Percentiles rank a stretch among this genome's conserved stretches.
phyloP scores from a whole-genome alignment of 2,329 filamentous ascomycete species.

The Cordyceps fumosorosea region DNA sequence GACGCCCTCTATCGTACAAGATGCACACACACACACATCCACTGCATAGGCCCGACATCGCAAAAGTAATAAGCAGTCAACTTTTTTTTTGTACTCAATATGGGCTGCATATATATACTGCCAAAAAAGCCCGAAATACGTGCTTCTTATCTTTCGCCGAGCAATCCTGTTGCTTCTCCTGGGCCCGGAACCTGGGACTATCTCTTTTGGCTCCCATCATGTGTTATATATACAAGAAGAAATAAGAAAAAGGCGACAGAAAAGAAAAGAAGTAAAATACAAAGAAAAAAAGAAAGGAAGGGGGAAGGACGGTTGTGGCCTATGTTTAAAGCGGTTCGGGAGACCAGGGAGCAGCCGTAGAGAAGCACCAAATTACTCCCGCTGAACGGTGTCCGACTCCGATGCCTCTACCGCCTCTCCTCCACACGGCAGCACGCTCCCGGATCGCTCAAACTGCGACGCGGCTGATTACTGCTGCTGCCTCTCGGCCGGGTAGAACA shows the following conservation, averaged over 20 bases:
- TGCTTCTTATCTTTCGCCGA: not conserved
- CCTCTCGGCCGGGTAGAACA: not conserved
- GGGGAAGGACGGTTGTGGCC: not conserved
- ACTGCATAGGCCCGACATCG: not conserved
- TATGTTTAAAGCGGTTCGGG: not conserved
- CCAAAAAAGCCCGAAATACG: not conserved
- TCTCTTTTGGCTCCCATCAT: not conserved
- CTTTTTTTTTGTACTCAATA: conserved; percentile 6
- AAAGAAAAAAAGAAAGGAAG: conserved; percentile 1
- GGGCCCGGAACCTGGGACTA: not conserved
- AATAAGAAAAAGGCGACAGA: not conserved
- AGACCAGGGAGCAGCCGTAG: not conserved
- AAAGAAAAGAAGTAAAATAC: not conserved
- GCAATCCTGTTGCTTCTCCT: conserved; percentile 12
- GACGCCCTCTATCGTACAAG: not conserved
- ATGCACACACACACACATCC: not conserved
- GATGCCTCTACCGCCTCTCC: not conserved
- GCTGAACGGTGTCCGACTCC: not conserved
- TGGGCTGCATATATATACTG: conserved; percentile 8
- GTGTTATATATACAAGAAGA: conserved; percentile 11
- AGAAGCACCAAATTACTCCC: not conserved
- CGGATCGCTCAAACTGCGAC: not conserved
- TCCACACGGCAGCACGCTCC: not conserved
- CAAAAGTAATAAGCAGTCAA: not conserved
- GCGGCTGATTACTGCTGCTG: not conserved